Conservation (phyloP, 352 stramenopile genomes). For the Pythium folliculosum region DNA sequence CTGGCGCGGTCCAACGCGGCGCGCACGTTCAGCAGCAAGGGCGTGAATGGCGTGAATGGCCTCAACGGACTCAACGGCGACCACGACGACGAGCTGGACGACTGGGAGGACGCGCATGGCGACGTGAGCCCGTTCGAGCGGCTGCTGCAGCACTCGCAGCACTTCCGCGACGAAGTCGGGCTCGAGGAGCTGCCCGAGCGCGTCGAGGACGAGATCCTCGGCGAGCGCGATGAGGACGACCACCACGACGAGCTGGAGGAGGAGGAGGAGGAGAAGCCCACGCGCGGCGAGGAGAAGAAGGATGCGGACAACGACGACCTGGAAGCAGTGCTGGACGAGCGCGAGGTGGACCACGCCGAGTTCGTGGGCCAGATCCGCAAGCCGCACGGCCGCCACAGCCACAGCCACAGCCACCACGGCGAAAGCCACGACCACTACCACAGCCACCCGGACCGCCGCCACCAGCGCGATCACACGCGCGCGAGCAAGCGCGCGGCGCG, state of each 20-base stretch:
- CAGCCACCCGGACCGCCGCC: background rate
- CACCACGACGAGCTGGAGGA: slow-evolving; percentile 10
- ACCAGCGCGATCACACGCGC: background rate
- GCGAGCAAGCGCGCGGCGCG: background rate
- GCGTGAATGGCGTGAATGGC: slow-evolving; percentile 11
- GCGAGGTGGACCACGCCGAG: slow-evolving; percentile 10
- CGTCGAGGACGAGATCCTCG: slow-evolving; percentile 21
- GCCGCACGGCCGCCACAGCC: slow-evolving; percentile 10
- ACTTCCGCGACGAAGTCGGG: slow-evolving; percentile 45
- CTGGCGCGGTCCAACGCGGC: too few species aligned
- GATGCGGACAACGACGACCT: slow-evolving; percentile 10
- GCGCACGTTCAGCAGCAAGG: slow-evolving; percentile 24
- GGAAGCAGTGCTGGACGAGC: slow-evolving; percentile 14
- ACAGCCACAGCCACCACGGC: background rate
- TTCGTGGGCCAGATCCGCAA: slow-evolving; percentile 25
- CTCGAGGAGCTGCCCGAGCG: slow-evolving; percentile 23
- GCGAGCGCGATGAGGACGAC: slow-evolving; percentile 25
- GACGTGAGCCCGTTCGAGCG: slow-evolving; percentile 65
- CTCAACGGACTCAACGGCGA: slow-evolving; percentile 20
- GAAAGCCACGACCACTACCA: background rate
- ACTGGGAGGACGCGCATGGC: slow-evolving; percentile 27
- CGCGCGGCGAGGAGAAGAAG: slow-evolving; percentile 10
- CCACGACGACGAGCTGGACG: slow-evolving; percentile 12
- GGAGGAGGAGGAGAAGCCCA: slow-evolving; percentile 1
- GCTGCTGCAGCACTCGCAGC: slow-evolving; percentile 63